A percentile compares a stretch with the other conserved stretches of the same genome.
Evolutionary conservation across 306 rosid species (phyloP).

Genomic region (Castanospermum australe): DNA sequence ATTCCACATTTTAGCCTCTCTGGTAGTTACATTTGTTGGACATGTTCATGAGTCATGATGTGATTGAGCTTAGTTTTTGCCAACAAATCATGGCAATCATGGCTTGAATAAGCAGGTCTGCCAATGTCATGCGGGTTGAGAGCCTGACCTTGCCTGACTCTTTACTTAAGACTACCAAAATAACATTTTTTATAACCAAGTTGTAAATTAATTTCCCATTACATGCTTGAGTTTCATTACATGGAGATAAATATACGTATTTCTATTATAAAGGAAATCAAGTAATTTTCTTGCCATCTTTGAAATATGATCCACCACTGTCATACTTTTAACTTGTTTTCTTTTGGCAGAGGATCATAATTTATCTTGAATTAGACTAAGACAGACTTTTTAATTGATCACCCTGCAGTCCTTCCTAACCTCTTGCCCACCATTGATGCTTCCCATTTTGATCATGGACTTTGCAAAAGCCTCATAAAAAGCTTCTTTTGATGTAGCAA

Average conservation of each 20-base stretch:
- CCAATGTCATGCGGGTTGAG: background rate
- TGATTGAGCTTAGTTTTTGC: conserved; percentile 4
- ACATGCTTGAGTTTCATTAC: conserved; percentile 18
- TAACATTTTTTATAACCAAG: background rate
- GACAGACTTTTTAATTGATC: conserved; percentile 47
- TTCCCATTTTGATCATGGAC: conserved; percentile 80
- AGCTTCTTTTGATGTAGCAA: conserved; percentile 46
- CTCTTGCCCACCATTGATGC: conserved; percentile 64
- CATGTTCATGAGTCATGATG: conserved; percentile 28
- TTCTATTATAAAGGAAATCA: background rate
- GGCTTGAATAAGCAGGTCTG: background rate
- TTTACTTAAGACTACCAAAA: background rate
- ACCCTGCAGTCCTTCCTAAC: conserved; percentile 60
- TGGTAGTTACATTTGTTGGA: background rate
- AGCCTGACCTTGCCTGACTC: background rate
- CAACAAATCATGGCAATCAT: conserved; percentile 27
- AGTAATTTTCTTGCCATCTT: background rate
- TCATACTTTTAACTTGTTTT: background rate
- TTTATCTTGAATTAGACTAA: conserved; percentile 20
- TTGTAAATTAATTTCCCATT: background rate
- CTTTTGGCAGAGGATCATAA: background rate
- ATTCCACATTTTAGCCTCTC: background rate
- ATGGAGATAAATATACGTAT: conserved; percentile 9
- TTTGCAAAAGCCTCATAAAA: conserved; percentile 61
- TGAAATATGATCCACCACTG: background rate